A percentile compares a stretch with the other conserved stretches of the same genome.
These are phyloP conservation scores for Zygoascus sp. DNA, from an alignment of 1,139 yeast genomes.

Conservation along the genomic window DNA sequence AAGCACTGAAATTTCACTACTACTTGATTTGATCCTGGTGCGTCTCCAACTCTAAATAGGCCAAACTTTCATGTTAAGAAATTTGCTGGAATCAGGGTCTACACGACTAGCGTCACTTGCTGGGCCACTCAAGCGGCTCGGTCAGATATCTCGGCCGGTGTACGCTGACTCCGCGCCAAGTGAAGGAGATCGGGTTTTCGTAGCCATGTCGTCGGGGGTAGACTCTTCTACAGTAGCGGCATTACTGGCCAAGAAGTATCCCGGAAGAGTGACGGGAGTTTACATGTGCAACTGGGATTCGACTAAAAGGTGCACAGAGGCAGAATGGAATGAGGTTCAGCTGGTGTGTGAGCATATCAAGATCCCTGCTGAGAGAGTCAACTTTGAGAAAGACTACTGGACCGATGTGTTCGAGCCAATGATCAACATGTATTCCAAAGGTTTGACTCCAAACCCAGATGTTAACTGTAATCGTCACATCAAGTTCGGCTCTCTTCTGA, in stretches of 20 bases:
- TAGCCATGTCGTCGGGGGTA: constrained; percentile 97
- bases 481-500: constrained; percentile 75
- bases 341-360: constrained; percentile 54
- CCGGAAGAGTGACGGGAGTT: constrained; percentile 59
- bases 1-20: too few relatives aligned
- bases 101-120: neutral
- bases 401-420: constrained; percentile 85
- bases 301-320: constrained; percentile 67
- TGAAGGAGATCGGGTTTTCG: constrained; percentile 41
- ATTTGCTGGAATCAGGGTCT: neutral
- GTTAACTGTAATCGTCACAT: constrained; percentile 78
- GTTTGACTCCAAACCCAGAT: constrained; percentile 93
- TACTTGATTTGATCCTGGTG: too few relatives aligned
- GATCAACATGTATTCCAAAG: constrained; percentile 64
- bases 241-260: constrained; percentile 48
- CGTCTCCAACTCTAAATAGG: neutral
- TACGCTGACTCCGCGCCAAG: neutral
- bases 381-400: constrained; percentile 92
- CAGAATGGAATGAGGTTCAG: constrained; percentile 84
- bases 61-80: neutral
- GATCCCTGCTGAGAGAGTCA: constrained; percentile 71
- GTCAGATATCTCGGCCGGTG: neutral
- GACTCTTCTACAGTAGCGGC: constrained; percentile 92
- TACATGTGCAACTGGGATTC: constrained; percentile 94
- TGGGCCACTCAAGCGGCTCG: neutral